These are phyloP conservation scores for Gossypium ekmanianum DNA, from an alignment of 345 rosid genomes.

Conservation along the genomic window DNA sequence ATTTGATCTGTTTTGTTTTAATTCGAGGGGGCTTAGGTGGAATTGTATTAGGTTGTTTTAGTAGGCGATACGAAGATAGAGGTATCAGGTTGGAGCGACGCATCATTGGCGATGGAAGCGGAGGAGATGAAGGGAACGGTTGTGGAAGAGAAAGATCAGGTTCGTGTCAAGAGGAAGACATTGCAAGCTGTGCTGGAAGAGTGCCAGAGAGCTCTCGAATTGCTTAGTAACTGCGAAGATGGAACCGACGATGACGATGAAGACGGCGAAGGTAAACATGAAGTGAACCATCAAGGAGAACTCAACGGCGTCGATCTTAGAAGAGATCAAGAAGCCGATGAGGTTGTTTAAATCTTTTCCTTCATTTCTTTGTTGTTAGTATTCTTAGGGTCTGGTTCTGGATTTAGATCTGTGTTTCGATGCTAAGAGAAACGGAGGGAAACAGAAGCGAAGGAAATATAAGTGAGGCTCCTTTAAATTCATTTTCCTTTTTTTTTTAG, in stretches of 20 bases:
- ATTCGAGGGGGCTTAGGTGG: slow-evolving; percentile 9
- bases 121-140: slow-evolving; percentile 6
- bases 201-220: slow-evolving; percentile 83
- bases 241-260: slow-evolving; percentile 26
- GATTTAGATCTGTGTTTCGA: background rate
- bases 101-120: slow-evolving; percentile 13
- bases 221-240: slow-evolving; percentile 36
- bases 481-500: background rate
- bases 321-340: slow-evolving; percentile 58
- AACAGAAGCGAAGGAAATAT: background rate
- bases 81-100: slow-evolving; percentile 21
- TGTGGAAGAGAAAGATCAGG: slow-evolving; percentile 34
- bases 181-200: slow-evolving; percentile 64
- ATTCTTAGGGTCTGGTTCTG: background rate
- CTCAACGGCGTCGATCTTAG: slow-evolving; percentile 23
- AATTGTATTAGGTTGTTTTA: background rate
- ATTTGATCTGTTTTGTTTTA: slow-evolving; percentile 1
- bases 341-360: slow-evolving; percentile 32
- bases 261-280: slow-evolving; percentile 11
- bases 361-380: background rate
- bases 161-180: slow-evolving; percentile 67
- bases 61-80: slow-evolving; percentile 30
- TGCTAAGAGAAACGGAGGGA: background rate
- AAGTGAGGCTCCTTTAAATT: background rate
- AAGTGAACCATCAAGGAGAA: slow-evolving; percentile 15